Evolutionary conservation across 352 stramenopile genomes (phyloP).

Genomic region (Plasmopara halstedii): DNA sequence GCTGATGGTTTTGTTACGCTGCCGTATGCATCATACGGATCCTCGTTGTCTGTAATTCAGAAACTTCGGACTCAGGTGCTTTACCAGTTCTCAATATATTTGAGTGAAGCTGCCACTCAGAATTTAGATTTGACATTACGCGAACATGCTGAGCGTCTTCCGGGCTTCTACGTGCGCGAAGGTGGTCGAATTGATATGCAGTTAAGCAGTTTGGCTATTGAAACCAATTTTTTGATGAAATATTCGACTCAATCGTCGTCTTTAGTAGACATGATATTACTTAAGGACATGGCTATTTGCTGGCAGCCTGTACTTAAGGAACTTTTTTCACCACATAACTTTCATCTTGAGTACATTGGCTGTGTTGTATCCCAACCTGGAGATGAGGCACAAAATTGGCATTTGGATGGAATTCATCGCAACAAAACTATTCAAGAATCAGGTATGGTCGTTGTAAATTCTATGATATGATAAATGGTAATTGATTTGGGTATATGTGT

Average conservation of each 20-base stretch:
- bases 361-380: slow-evolving; percentile 58
- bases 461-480: neutral
- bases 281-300: slow-evolving; percentile 21
- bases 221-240: slow-evolving; percentile 3
- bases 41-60: slow-evolving; percentile 10
- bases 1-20: slow-evolving; percentile 44
- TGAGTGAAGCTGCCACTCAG: slow-evolving; percentile 20
- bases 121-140: slow-evolving; percentile 24
- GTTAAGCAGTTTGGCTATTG: slow-evolving; percentile 21
- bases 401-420: slow-evolving; percentile 68
- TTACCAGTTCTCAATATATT: slow-evolving; percentile 28
- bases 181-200: slow-evolving; percentile 71
- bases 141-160: slow-evolving; percentile 44
- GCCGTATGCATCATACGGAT: slow-evolving; percentile 7
- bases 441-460: slow-evolving; percentile 17
- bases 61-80: slow-evolving; percentile 23
- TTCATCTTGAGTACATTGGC: slow-evolving; percentile 58
- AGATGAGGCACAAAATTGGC: slow-evolving; percentile 69
- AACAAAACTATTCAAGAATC: slow-evolving; percentile 40
- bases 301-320: slow-evolving; percentile 25
- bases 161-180: slow-evolving; percentile 64
- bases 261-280: slow-evolving; percentile 17
- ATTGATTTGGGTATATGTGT: neutral
- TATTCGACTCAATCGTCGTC: slow-evolving; percentile 7
- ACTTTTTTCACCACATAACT: slow-evolving; percentile 13